Conservation (phyloP, 177 flowering plant species). For the Vitis hybrid region DNA sequence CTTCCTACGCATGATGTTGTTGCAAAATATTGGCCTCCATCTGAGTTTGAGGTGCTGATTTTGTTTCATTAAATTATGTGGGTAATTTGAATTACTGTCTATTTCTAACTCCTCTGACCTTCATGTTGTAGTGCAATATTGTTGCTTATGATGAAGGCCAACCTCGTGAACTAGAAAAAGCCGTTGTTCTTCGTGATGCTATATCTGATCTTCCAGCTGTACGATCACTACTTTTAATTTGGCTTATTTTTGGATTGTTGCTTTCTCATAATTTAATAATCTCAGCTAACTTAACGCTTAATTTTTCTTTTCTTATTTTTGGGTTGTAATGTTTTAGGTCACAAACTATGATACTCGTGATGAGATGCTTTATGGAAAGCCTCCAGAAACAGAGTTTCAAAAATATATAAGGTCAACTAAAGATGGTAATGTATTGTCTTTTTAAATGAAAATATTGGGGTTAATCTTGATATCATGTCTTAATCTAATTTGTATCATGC, state of each 20-base stretch:
- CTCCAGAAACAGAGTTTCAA: slow-evolving; percentile 79
- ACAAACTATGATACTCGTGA: slow-evolving; percentile 55
- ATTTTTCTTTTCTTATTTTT: no score
- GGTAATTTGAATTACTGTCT: not conserved
- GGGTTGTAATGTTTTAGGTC: slow-evolving; percentile 37
- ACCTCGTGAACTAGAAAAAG: slow-evolving; percentile 55
- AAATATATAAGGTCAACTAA: slow-evolving; percentile 56
- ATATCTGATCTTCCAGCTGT: slow-evolving; percentile 88
- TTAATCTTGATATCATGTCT: no score
- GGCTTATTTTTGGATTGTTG: not conserved
- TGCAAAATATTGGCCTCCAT: slow-evolving; percentile 67
- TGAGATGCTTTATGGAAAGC: slow-evolving; percentile 50
- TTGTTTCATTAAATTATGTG: not conserved
- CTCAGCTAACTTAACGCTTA: no score
- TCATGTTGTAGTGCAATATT: slow-evolving; percentile 59
- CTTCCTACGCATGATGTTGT: slow-evolving; percentile 94
- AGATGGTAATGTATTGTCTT: slow-evolving; percentile 39
- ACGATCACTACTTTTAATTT: slow-evolving; percentile 14
- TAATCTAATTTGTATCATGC: no score
- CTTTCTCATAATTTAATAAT: not conserved
- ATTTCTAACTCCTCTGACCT: slow-evolving; percentile 5
- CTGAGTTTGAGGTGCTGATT: slow-evolving; percentile 73
- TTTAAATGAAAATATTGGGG: slow-evolving; percentile 2
- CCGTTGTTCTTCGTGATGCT: slow-evolving; percentile 68
- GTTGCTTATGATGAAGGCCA: slow-evolving; percentile 89